These are phyloP conservation scores for Pseudozyma flocculosa DNA, from an alignment of 1,284 basidiomycete genomes.

Conservation along the genomic window DNA sequence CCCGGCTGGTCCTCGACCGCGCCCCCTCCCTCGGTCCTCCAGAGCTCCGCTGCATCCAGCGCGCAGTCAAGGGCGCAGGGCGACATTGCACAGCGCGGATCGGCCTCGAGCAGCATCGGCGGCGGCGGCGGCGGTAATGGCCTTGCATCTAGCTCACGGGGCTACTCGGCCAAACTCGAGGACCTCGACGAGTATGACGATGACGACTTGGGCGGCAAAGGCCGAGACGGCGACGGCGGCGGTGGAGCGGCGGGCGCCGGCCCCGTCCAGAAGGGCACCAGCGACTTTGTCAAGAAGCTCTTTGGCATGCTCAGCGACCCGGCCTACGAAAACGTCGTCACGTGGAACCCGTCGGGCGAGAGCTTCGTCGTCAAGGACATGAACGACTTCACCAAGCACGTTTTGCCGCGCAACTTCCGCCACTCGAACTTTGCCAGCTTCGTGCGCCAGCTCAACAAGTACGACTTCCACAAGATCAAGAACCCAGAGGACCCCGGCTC, in stretches of 20 bases:
- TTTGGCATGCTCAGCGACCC: constrained; percentile 86
- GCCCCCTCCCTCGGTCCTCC: no score
- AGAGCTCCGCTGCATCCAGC: no score
- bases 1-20: no score
- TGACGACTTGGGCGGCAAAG: constrained; percentile 17
- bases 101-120: no score
- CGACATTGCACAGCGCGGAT: no score
- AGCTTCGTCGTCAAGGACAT: constrained; percentile 96
- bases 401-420: constrained; percentile 91
- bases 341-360: constrained; percentile 82
- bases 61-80: no score
- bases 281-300: constrained; percentile 92
- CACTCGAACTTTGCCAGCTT: constrained; percentile 86
- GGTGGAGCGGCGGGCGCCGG: constrained; percentile 8
- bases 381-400: constrained; percentile 93
- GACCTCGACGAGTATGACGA: constrained; percentile 26
- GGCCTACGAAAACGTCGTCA: constrained; percentile 72
- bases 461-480: constrained; percentile 90
- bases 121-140: constrained; percentile 4
- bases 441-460: constrained; percentile 83
- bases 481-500: constrained; percentile 73
- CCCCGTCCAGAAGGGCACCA: constrained; percentile 31
- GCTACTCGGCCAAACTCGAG: constrained; percentile 15
- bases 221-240: constrained; percentile 22
- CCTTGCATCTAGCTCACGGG: no score